Evolutionary conservation across 352 stramenopile genomes (phyloP), one percentile per base, ranked within the genome.

Genomic region (Phytopythium kandeliae): DNA sequence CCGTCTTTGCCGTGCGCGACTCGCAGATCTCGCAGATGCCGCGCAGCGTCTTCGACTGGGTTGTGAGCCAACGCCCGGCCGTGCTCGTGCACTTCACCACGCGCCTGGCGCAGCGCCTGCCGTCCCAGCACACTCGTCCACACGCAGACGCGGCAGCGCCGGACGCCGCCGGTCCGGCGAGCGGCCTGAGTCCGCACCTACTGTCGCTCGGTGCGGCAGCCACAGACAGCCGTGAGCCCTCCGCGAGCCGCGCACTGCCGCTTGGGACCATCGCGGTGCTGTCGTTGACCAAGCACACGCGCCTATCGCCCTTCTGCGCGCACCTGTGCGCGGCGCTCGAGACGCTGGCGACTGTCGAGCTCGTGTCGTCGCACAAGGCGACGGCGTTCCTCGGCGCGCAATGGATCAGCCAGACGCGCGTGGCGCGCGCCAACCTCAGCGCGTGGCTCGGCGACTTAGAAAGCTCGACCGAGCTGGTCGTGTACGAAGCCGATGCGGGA

Each of bases 11-110:
- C 4, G 83, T 92, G 46, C 84, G 84, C 28, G 84, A 95, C 53
- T 95, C 79, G 0, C 79, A 92, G 48, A 90, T 95, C 42, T 85
- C 81, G n/a, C 73, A 90, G 45, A 95, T 95, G 84, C 84, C 84
- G 2, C 70, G 82, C 10, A 85, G 83, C 48, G 81, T 95, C 22
- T 92, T 95, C 37, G 84, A 95, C 56, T 95, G 84, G 50, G 66
- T 95, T 17, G 74, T 95, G 44, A 85, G 64, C 43, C 65, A 72
- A 12, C 56, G 80, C 30, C 81, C 84, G 21, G 78, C 63, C 0
- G 84, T 92, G 1, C 53, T 95, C 12, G 58, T 92, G 40, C 78
- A 92, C 48, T 92, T 95, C 30, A 95, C 84, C 16, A 90, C 78
- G 16, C 86, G 76, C 28, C 48, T 92, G 15, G 81, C 79, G 1